Evolutionary conservation across 257 asterid species (phyloP), one percentile per base, ranked within the genome.

Genomic region (Gynochthodes officinalis): DNA sequence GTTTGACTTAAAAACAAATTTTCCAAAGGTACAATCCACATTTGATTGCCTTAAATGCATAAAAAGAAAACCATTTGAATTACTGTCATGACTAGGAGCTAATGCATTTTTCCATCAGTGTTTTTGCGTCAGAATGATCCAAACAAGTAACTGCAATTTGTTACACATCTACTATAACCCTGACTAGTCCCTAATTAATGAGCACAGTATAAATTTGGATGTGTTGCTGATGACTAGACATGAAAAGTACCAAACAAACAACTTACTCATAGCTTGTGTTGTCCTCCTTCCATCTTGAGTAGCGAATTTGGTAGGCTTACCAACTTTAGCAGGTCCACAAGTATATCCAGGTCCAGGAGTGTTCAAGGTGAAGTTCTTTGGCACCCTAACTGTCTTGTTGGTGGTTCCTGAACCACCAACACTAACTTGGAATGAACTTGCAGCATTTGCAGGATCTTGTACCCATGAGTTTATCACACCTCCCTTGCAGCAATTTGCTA

Each of bases 191-290:
- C 53, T 40, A 9, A 44, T 35, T 15, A n/a, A 37, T 4, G 11
- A 7, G 21, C 18, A 30, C 18, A 9, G 3, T 3, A 49, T 28
- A 11, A 48, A 48, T 67, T 44, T 46, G 44, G 52, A n/a, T 27
- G 16, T 0, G 7, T 7, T 16, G 6, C 59, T 7, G 27, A 18
- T 37, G 67, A 32, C 78, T 25, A 21, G 7, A 64, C 7, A 48
- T n/a, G 12, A 23, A 67, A n/a, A 43, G 49, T 46, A 48, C 13
- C 9, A 32, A 48, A 62, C 72, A 27, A 28, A 72, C 25, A 39
- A 83, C 97, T 88, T 81, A 90, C 96, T 90, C 96, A 92, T 87
- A 46, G 96, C 98, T 77, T 92, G 98, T 0, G 98, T 90, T 25
- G 74, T 77, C 75, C 98, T 83, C 76, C 98, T 81, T 66, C 96